Conservation (phyloP, 179 eudicot species). For the Spinacia oleracea region DNA sequence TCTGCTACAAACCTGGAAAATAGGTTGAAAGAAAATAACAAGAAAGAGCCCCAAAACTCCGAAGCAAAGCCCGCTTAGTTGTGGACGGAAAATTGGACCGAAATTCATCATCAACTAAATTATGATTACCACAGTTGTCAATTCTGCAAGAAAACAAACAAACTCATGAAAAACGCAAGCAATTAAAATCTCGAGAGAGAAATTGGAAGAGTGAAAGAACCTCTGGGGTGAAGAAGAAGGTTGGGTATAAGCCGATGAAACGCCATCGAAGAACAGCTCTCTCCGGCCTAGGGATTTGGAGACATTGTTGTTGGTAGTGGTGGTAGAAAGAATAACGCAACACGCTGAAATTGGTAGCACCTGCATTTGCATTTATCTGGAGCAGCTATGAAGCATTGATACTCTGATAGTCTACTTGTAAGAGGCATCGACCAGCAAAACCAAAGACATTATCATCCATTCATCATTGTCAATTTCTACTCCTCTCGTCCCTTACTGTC, state of each 20-base stretch:
- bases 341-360: conserved; percentile 11
- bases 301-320: neutral
- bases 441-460: too few species aligned
- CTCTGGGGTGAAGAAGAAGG: conserved; percentile 19
- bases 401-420: neutral
- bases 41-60: conserved; percentile 44
- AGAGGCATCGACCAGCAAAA: neutral
- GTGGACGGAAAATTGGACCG: conserved; percentile 33
- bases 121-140: conserved; percentile 25
- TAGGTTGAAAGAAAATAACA: conserved; percentile 60
- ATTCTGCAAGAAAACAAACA: conserved; percentile 2
- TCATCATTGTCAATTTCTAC: too few species aligned
- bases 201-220: neutral
- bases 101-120: conserved; percentile 29
- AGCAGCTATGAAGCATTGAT: too few species aligned
- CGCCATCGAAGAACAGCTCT: conserved; percentile 45
- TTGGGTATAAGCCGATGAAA: conserved; percentile 37
- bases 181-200: too few species aligned
- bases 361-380: conserved; percentile 3
- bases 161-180: neutral
- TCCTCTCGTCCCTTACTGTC: too few species aligned
- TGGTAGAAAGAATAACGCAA: neutral
- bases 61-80: conserved; percentile 57
- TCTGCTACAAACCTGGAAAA: conserved; percentile 62
- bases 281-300: conserved; percentile 39